Conservation (phyloP, 352 stramenopile genomes). For the Globisporangium megalacanthum region DNA sequence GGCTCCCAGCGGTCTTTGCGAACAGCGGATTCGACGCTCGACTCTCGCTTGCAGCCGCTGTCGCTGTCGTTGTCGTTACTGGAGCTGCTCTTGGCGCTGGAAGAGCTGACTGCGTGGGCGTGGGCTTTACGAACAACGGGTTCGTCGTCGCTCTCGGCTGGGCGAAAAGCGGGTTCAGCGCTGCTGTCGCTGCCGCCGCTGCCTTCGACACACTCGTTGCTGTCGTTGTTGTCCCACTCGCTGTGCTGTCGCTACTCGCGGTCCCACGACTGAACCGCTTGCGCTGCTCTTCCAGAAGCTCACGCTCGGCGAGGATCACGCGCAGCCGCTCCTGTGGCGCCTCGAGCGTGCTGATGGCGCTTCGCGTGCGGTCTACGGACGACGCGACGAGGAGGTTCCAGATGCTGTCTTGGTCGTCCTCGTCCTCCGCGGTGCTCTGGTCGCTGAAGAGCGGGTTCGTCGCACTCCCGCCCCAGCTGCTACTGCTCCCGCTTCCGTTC, state of each 20-base stretch:
- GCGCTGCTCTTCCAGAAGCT: slow-evolving; percentile 55
- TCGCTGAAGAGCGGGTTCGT: slow-evolving; percentile 53
- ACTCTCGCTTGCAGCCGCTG: slow-evolving; percentile 2
- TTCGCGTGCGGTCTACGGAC: slow-evolving; percentile 63
- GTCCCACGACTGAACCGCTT: slow-evolving; percentile 28
- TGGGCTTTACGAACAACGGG: slow-evolving; percentile 3
- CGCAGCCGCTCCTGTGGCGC: slow-evolving; percentile 46
- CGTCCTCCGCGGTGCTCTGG: slow-evolving; percentile 34
- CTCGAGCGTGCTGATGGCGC: slow-evolving; percentile 31
- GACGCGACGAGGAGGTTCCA: slow-evolving; percentile 67
- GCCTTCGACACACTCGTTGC: background rate
- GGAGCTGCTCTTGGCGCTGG: background rate
- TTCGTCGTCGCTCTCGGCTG: background rate
- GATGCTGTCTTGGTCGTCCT: slow-evolving; percentile 54
- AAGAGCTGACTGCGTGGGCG: background rate
- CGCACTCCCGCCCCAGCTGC: slow-evolving; percentile 6
- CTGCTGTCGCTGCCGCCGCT: background rate
- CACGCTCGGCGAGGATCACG: slow-evolving; percentile 57
- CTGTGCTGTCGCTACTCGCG: slow-evolving; percentile 14
- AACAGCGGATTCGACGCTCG: slow-evolving; percentile 19
- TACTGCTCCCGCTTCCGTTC: background rate
- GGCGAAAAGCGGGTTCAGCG: slow-evolving; percentile 6
- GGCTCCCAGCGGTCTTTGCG: slow-evolving; percentile 6
- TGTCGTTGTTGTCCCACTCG: background rate
- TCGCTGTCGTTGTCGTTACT: background rate